These are phyloP conservation scores for Solanum tacnaense DNA, from an alignment of 257 asterid genomes.

Conservation along the genomic window DNA sequence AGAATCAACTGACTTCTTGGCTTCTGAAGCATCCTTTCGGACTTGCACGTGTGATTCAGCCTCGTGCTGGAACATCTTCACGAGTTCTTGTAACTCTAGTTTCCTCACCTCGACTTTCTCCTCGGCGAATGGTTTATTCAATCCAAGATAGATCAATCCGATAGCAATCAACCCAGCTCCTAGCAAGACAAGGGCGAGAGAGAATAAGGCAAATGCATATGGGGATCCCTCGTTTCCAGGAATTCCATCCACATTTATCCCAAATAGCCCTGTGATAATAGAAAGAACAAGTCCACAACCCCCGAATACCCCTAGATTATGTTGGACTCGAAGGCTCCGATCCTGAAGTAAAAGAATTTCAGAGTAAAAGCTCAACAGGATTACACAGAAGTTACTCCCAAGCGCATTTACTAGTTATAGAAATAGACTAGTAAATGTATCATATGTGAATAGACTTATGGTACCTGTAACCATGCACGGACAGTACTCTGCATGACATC, in stretches of 20 bases:
- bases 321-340: conserved; percentile 81
- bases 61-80: conserved; percentile 81
- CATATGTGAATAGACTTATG: background rate
- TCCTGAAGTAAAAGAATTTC: conserved; percentile 37
- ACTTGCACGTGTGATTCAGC: conserved; percentile 96
- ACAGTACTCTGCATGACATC: conserved; percentile 97
- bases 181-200: conserved; percentile 52
- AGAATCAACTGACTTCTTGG: background rate
- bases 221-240: conserved; percentile 76
- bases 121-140: conserved; percentile 57
- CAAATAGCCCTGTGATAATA: conserved; percentile 78
- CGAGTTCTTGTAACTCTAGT: conserved; percentile 70
- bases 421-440: background rate
- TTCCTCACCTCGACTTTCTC: conserved; percentile 75
- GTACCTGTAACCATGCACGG: conserved; percentile 96
- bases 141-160: conserved; percentile 74
- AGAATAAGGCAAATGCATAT: conserved; percentile 71
- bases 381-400: background rate
- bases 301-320: conserved; percentile 88
- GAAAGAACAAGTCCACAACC: conserved; percentile 93
- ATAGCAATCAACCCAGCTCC: conserved; percentile 51
- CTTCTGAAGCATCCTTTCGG: conserved; percentile 32
- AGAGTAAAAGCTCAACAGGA: background rate
- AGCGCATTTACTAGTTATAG: background rate
- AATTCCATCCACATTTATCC: conserved; percentile 93